Evolutionary conservation across 805 yeast genomes (phyloP).

Genomic region (Candida ponderosae): DNA sequence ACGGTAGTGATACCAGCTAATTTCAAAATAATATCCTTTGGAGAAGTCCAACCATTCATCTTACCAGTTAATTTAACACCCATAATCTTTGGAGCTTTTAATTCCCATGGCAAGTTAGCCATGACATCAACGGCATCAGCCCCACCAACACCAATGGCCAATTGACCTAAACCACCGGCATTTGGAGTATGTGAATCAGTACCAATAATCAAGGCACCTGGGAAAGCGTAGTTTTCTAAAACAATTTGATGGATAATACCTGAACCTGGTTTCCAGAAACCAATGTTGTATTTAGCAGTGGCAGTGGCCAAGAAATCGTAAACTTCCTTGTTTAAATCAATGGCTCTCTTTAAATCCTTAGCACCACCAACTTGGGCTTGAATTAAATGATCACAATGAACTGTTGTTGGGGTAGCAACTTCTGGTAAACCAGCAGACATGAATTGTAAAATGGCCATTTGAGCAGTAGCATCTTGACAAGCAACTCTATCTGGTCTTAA

Average conservation of each 20-base stretch:
- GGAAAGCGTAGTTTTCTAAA: slow-evolving; percentile 93
- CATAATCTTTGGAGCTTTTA: slow-evolving; percentile 91
- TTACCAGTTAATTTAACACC: slow-evolving; percentile 94
- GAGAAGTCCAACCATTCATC: slow-evolving; percentile 93
- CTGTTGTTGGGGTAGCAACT: slow-evolving; percentile 92
- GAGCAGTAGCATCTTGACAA: slow-evolving; percentile 98
- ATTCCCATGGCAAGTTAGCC: slow-evolving; percentile 94
- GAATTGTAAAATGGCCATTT: slow-evolving; percentile 94
- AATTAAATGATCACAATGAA: slow-evolving; percentile 96
- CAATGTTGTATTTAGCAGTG: slow-evolving; percentile 92
- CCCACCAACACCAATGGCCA: slow-evolving; percentile 99
- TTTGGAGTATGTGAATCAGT: slow-evolving; percentile 98
- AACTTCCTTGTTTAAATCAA: slow-evolving; percentile 87
- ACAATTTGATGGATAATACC: slow-evolving; percentile 98
- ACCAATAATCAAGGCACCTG: slow-evolving; percentile 94
- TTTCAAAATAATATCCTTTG: slow-evolving; percentile 90
- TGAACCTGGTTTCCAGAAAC: slow-evolving; percentile 99
- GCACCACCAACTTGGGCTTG: slow-evolving; percentile 93
- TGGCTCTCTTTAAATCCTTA: slow-evolving; percentile 77
- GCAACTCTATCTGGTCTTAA: slow-evolving; percentile 97
- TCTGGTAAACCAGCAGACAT: slow-evolving; percentile 91
- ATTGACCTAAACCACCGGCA: slow-evolving; percentile 97
- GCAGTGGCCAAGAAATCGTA: slow-evolving; percentile 86
- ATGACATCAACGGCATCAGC: slow-evolving; percentile 98
- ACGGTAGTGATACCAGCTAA: slow-evolving; percentile 93